phyloP scores from a whole-genome alignment of 768 basidiomycete genomes.

The Sarcomyxa edulis region DNA sequence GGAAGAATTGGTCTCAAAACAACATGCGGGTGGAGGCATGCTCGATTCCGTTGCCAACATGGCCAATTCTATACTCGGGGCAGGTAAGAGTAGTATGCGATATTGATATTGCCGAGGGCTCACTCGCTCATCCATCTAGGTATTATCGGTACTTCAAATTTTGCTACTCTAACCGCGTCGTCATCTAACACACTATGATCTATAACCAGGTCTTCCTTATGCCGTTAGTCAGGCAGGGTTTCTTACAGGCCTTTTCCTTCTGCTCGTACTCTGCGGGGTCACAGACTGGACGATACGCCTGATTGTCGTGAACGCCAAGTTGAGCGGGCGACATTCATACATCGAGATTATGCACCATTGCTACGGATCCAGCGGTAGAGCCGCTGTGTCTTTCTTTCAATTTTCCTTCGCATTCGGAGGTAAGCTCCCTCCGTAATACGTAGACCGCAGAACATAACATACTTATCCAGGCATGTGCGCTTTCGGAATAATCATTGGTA shows the following conservation, averaged over 20 bases:
- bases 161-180: too few relatives aligned
- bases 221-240: constrained; percentile 94
- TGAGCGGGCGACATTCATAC: constrained; percentile 88
- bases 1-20: constrained; percentile 66
- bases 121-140: constrained; percentile 21
- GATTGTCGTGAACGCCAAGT: constrained; percentile 92
- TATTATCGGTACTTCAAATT: constrained; percentile 66
- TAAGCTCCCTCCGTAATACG: constrained; percentile 32
- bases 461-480: constrained; percentile 84
- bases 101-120: background rate
- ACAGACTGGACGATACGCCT: constrained; percentile 99
- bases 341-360: constrained; percentile 93
- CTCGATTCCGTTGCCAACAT: constrained; percentile 84
- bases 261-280: constrained; percentile 72
- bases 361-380: constrained; percentile 88
- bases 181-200: too few relatives aligned
- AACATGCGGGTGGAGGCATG: constrained; percentile 65
- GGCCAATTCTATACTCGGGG: constrained; percentile 95
- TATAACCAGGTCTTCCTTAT: constrained; percentile 80
- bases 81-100: constrained; percentile 64
- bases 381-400: constrained; percentile 94
- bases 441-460: constrained; percentile 5
- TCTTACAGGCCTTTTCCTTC: constrained; percentile 77
- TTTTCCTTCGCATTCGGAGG: constrained; percentile 98
- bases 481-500: constrained; percentile 85